Evolutionary conservation across 2,329 filamentous ascomycete genomes (phyloP).

Genomic region (Colletotrichum costaricense): DNA sequence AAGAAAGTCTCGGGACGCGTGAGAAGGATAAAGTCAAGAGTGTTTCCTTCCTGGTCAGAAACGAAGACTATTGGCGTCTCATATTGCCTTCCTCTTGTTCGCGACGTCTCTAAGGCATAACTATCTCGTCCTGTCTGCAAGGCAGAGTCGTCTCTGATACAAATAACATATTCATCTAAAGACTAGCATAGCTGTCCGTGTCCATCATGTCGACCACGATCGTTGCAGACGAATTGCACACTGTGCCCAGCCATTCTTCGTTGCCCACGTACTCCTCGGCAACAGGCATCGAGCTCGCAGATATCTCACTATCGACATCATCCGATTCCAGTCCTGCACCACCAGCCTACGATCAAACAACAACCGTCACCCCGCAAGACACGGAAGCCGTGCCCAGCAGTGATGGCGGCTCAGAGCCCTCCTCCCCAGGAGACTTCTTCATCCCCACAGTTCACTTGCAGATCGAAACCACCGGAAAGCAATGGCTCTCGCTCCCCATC

Average conservation of each 20-base stretch:
- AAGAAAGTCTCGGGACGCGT: not conserved
- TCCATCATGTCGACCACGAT: not conserved
- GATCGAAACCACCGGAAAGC: conserved; percentile 59
- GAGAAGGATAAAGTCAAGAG: not conserved
- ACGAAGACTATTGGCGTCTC: not conserved
- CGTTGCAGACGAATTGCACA: not conserved
- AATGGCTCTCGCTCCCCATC: conserved; percentile 54
- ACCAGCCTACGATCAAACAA: conserved; percentile 40
- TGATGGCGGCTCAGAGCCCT: not conserved
- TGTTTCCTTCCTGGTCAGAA: not conserved
- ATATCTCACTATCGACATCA: not conserved
- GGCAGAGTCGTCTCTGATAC: not conserved
- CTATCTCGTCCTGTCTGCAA: not conserved
- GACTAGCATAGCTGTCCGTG: not conserved
- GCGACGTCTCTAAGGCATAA: not conserved
- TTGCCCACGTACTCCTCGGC: conserved; percentile 3
- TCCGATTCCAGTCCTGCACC: conserved; percentile 38
- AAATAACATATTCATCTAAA: not conserved
- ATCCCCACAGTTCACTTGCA: conserved; percentile 57
- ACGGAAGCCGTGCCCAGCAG: not conserved
- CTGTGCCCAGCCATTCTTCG: not conserved
- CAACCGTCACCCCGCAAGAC: conserved; percentile 4
- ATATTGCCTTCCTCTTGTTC: not conserved
- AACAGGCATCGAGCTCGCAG: conserved; percentile 9
- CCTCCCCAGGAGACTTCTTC: conserved; percentile 45